Conservation (phyloP, 805 yeast species). For the Saccharomyces jurei region DNA sequence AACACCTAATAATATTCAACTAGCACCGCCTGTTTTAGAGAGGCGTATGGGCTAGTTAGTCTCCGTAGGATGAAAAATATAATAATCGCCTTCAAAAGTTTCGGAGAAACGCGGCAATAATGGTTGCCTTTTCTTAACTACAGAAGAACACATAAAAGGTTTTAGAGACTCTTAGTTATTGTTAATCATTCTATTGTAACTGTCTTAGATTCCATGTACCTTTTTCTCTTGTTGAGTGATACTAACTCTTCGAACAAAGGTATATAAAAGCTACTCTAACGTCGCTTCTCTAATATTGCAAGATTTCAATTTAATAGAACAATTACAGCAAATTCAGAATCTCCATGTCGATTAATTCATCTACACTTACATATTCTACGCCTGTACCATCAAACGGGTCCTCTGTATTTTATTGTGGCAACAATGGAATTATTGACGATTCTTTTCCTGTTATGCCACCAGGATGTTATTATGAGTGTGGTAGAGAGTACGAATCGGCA, state of each 20-base stretch:
- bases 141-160: not conserved
- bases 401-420: not conserved
- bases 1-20: not conserved
- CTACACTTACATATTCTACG: not conserved
- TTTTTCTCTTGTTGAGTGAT: not conserved
- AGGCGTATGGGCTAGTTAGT: not conserved
- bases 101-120: not conserved
- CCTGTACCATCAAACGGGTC: not conserved
- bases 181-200: not conserved
- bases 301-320: not conserved
- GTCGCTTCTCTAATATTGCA: not conserved
- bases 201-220: not conserved
- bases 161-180: not conserved
- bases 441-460: not conserved
- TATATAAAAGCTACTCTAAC: not conserved
- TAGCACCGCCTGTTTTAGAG: not conserved
- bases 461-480: not conserved
- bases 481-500: not conserved
- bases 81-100: no score
- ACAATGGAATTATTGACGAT: not conserved
- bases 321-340: not conserved
- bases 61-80: not conserved
- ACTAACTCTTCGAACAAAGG: not conserved
- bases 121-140: no score
- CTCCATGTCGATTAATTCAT: not conserved